Conservation (phyloP, 2,329 filamentous ascomycete species). For the Aspergillus fijiensis region DNA sequence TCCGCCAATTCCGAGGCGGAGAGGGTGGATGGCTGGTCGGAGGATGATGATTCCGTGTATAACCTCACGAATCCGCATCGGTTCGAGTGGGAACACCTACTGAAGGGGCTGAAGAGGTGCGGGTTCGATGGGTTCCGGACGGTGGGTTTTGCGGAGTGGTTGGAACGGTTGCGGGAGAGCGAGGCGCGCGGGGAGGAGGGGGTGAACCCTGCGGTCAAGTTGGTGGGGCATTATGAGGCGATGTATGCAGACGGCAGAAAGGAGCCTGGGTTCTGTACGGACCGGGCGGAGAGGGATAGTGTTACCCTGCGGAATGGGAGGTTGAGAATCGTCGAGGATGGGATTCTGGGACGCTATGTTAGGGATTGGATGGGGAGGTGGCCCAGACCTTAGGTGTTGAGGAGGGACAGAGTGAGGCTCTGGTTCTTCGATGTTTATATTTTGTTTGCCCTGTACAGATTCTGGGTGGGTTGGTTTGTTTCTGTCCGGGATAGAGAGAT, state of each 20-base stretch:
- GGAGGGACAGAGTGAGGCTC: neutral
- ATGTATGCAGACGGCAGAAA: conserved; percentile 20
- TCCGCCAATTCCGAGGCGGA: neutral
- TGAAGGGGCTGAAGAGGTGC: conserved; percentile 27
- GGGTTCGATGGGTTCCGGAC: conserved; percentile 36
- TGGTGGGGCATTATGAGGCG: conserved; percentile 30
- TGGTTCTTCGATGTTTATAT: neutral
- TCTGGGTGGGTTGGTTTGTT: too few species aligned
- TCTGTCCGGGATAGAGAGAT: too few species aligned
- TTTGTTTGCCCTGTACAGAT: neutral
- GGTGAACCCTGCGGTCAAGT: conserved; percentile 35
- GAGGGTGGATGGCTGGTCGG: neutral
- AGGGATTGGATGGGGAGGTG: conserved; percentile 32
- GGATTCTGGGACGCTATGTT: conserved; percentile 31
- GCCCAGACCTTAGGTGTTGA: conserved; percentile 11
- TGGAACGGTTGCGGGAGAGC: conserved; percentile 31
- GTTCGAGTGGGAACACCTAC: conserved; percentile 38
- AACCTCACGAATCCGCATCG: conserved; percentile 30
- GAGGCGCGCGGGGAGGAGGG: conserved; percentile 28
- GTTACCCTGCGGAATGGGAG: conserved; percentile 27
- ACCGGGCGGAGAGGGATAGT: conserved; percentile 31
- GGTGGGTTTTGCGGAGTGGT: conserved; percentile 36
- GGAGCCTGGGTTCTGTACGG: conserved; percentile 24
- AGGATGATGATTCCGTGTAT: conserved; percentile 28
- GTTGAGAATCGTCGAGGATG: conserved; percentile 32